Conservation (phyloP, 257 asterid genomes). For the Asclepias syriaca region DNA sequence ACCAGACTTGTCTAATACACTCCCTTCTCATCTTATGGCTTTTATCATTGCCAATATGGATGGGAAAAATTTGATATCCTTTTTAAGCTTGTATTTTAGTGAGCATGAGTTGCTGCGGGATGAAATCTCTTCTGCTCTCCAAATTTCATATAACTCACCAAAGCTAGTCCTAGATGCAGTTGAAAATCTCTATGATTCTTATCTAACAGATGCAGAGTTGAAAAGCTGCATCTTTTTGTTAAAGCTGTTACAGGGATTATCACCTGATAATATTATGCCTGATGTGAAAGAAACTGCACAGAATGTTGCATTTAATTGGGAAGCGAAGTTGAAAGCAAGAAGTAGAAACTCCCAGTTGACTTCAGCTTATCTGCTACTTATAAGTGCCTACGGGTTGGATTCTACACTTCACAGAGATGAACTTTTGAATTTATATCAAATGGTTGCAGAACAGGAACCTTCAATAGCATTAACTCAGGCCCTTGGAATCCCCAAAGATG, state of each 20-base stretch:
- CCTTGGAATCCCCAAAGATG: constrained; percentile 1
- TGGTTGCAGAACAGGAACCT: neutral
- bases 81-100: neutral
- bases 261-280: constrained; percentile 9
- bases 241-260: constrained; percentile 11
- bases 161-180: constrained; percentile 13
- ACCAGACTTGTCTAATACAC: constrained; percentile 9
- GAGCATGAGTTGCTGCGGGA: constrained; percentile 3
- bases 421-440: constrained; percentile 8
- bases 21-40: constrained; percentile 18
- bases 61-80: constrained; percentile 5
- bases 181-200: constrained; percentile 11
- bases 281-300: constrained; percentile 8
- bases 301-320: constrained; percentile 13
- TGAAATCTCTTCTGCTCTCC: constrained; percentile 8
- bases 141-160: constrained; percentile 7
- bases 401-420: neutral
- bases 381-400: constrained; percentile 6
- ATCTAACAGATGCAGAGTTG: neutral
- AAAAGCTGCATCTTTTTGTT: constrained; percentile 15
- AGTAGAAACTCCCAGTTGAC: neutral
- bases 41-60: constrained; percentile 17
- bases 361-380: constrained; percentile 5
- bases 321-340: constrained; percentile 2
- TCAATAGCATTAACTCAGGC: neutral